Base-by-base conservation (phyloP, 495 filamentous ascomycete species). In the Aspergillus olivimuriae region DNA sequence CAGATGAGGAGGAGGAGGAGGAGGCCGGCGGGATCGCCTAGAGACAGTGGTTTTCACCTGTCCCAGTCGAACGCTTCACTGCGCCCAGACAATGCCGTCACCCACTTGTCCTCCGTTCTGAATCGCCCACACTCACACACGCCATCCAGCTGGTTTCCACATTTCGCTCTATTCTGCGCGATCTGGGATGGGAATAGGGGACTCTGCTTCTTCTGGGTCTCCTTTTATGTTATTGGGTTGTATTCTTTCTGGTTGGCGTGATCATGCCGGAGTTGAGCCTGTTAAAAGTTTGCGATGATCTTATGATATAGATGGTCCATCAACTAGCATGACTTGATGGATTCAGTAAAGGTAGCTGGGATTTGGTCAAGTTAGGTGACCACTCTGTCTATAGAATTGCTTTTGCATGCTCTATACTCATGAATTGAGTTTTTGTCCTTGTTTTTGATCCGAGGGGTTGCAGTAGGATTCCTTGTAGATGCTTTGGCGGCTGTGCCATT, bases 1-100 rank as follows among this genome's bases (percentile, higher is more conserved):
- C 52, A 44, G 72, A 70, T 18, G 70, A 76, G 34, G 75, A 73
- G 17, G 72, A 74, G 16, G 76, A 74, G 41, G 75, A 77, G 41
- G 72, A 73, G n/a, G 70, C 73, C 46, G 50, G 54, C 44, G 40
- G 48, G 41, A 34, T 18, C 19, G 47, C 37, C 52, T 53, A 44
- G 17, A 36, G 40, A 39, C 59, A 59, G 65, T 61, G 62, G 50
- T 65, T 19, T 38, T 34, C 55, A 52, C 58, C 62, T 73, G 34
- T 51, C 48, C 43, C 49, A 43, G 46, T 48, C 36, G n/a, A 55
- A 61, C 41, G 44, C 35, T 51, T 48, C 37, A 18, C 30, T 33
- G 31, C 33, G 39, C 42, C 41, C 43, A 21, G 38, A 44, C 47
- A 30, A 46, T 34, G 45, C 46, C 49, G 30, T 40, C 42, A 16